Conservation (phyloP, 371 early-diverging fungal genomes). For the Mortierella sp. region DNA sequence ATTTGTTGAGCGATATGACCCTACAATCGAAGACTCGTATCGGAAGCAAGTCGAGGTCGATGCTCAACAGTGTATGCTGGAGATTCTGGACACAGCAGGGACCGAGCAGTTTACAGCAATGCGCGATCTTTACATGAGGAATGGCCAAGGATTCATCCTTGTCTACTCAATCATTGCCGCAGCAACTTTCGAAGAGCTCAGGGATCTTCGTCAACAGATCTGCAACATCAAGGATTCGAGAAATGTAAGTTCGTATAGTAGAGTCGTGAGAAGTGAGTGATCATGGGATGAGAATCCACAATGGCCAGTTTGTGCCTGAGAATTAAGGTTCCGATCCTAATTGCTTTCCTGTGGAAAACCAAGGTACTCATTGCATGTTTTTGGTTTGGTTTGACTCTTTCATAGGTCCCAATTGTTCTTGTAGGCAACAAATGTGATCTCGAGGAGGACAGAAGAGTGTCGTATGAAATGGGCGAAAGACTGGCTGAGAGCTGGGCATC, state of each 20-base stretch:
- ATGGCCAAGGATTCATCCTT: slow-evolving; percentile 85
- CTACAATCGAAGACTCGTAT: slow-evolving; percentile 89
- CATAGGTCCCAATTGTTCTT: slow-evolving; percentile 86
- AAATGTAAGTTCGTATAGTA: slow-evolving; percentile 59
- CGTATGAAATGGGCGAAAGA: slow-evolving; percentile 69
- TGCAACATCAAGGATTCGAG: slow-evolving; percentile 82
- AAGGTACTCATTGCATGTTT: too few species aligned
- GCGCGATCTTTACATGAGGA: slow-evolving; percentile 90
- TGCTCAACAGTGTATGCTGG: slow-evolving; percentile 83
- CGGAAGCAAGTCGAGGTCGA: slow-evolving; percentile 87
- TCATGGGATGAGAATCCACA: too few species aligned
- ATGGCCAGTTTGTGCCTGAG: too few species aligned
- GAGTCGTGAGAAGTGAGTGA: too few species aligned
- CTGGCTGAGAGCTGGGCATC: slow-evolving; percentile 79
- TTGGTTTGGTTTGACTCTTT: too few species aligned
- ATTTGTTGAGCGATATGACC: slow-evolving; percentile 88
- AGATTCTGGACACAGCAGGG: slow-evolving; percentile 87
- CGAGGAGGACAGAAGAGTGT: slow-evolving; percentile 80
- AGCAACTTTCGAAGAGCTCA: slow-evolving; percentile 81
- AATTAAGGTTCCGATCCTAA: too few species aligned
- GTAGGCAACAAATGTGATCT: slow-evolving; percentile 91
- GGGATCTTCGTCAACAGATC: slow-evolving; percentile 81
- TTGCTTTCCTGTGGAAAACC: too few species aligned
- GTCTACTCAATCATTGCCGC: slow-evolving; percentile 83
- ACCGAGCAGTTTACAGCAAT: slow-evolving; percentile 89